Percentiles rank a stretch among this genome's conserved stretches.
phyloP scores from a whole-genome alignment of 179 eudicot species.

The Gypsophila paniculata region DNA sequence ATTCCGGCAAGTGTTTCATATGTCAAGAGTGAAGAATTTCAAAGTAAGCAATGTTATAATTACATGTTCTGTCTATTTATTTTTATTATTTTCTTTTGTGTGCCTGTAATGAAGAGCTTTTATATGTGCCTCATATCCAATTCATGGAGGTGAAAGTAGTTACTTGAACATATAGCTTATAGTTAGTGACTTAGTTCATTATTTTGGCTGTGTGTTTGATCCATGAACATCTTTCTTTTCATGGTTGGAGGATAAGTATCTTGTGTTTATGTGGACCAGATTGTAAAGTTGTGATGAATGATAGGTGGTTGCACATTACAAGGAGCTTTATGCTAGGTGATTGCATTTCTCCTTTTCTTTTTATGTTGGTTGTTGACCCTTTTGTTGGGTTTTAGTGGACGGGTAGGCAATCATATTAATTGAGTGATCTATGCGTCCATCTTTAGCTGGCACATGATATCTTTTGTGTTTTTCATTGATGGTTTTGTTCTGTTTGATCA shows the following conservation, averaged over 20 bases:
- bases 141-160: slow-evolving; percentile 1
- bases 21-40: slow-evolving; percentile 34
- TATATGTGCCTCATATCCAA: not conserved
- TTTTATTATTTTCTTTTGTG: too few species aligned
- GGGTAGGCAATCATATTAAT: not conserved
- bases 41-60: slow-evolving; percentile 32
- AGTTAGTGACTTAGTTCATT: not conserved
- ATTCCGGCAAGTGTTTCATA: slow-evolving; percentile 40
- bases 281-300: slow-evolving; percentile 6
- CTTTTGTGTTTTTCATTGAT: not conserved
- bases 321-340: slow-evolving; percentile 1
- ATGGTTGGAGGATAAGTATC: not conserved
- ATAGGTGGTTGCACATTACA: slow-evolving; percentile 6
- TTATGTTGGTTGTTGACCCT: slow-evolving; percentile 3
- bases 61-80: not conserved
- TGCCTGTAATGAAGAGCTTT: not conserved
- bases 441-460: slow-evolving; percentile 3
- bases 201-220: not conserved
- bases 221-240: not conserved
- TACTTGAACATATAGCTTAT: slow-evolving; percentile 7
- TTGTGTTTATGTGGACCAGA: slow-evolving; percentile 2
- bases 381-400: not conserved
- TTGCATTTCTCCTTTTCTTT: slow-evolving; percentile 2
- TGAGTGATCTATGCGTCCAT: slow-evolving; percentile 6
- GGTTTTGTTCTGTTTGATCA: not conserved